A percentile compares a stretch with the other conserved stretches of the same genome.
These are phyloP conservation scores for Talinum fruticosum DNA, from an alignment of 148 eudicot genomes.

Conservation along the genomic window DNA sequence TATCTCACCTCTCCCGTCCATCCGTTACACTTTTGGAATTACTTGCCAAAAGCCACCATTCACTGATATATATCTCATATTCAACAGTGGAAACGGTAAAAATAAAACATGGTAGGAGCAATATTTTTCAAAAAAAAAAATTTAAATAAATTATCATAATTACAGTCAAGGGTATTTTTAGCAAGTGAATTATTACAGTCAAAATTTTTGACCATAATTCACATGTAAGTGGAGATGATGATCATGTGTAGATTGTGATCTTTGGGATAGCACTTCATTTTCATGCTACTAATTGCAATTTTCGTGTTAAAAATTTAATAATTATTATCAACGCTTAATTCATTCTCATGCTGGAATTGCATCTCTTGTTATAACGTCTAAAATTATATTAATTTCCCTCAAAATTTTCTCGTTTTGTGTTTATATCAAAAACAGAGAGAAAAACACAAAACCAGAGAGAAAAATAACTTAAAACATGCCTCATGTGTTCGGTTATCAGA, in stretches of 20 bases:
- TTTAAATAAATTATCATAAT: not conserved
- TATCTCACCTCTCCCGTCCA: not conserved
- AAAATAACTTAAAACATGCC: too few relatives aligned
- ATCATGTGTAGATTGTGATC: not conserved
- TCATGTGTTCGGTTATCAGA: too few relatives aligned
- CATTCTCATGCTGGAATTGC: too few relatives aligned
- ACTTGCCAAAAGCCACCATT: not conserved
- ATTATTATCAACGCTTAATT: too few relatives aligned
- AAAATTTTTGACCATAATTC: not conserved
- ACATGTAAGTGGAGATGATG: not conserved
- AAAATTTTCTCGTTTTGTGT: too few relatives aligned
- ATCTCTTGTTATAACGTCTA: too few relatives aligned
- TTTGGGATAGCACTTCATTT: not conserved
- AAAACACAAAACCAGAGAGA: too few relatives aligned
- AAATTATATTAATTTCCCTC: too few relatives aligned
- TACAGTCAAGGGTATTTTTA: not conserved
- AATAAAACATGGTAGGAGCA: not conserved
- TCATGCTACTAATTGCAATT: not conserved
- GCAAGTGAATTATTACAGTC: not conserved
- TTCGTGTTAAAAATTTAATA: not conserved
- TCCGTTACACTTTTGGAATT: slow-evolving; percentile 5
- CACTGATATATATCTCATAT: not conserved
- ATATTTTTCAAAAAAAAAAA: not conserved
- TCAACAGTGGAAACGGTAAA: slow-evolving; percentile 1
- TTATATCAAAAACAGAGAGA: too few relatives aligned